These are phyloP conservation scores for Pilatotrama ljubarskyi DNA, from an alignment of 768 basidiomycete genomes.

Conservation along the genomic window DNA sequence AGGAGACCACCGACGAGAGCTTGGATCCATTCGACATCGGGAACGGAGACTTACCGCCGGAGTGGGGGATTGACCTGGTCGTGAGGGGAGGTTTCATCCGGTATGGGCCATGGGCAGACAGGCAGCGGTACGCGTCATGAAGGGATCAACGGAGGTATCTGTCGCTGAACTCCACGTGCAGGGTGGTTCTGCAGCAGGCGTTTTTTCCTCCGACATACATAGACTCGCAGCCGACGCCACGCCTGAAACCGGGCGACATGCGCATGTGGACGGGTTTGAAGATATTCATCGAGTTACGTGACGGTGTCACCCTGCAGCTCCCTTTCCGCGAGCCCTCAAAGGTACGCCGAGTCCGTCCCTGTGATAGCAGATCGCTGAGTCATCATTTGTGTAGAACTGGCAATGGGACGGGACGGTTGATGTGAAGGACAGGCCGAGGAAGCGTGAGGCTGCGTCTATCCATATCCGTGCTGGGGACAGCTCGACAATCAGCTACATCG, in stretches of 20 bases:
- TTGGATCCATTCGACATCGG: slow-evolving; percentile 67
- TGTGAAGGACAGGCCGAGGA: slow-evolving; percentile 49
- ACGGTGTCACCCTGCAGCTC: slow-evolving; percentile 75
- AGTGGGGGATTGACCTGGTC: slow-evolving; percentile 90
- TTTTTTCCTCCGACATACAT: slow-evolving; percentile 86
- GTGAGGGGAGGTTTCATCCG: slow-evolving; percentile 73
- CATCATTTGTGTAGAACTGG: slow-evolving; percentile 68
- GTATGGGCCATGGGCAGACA: slow-evolving; percentile 97
- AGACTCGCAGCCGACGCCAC: slow-evolving; percentile 54
- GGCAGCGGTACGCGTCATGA: slow-evolving; percentile 64
- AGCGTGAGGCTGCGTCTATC: slow-evolving; percentile 69
- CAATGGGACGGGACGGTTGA: slow-evolving; percentile 74
- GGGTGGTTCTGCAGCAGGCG: slow-evolving; percentile 71
- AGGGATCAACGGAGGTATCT: neutral
- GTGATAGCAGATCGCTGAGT: neutral
- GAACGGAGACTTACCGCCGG: slow-evolving; percentile 84
- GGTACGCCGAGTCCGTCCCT: slow-evolving; percentile 36
- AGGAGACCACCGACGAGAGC: slow-evolving; percentile 33
- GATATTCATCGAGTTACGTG: slow-evolving; percentile 78
- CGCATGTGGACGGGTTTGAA: slow-evolving; percentile 83
- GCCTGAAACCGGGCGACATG: slow-evolving; percentile 72
- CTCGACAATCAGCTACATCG: slow-evolving; percentile 81
- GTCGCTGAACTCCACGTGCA: slow-evolving; percentile 27
- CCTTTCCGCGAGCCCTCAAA: slow-evolving; percentile 93
- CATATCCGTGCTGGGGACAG: slow-evolving; percentile 74